phyloP scores from a whole-genome alignment of 106 monocot species.

The Xerophyta viscosa region DNA sequence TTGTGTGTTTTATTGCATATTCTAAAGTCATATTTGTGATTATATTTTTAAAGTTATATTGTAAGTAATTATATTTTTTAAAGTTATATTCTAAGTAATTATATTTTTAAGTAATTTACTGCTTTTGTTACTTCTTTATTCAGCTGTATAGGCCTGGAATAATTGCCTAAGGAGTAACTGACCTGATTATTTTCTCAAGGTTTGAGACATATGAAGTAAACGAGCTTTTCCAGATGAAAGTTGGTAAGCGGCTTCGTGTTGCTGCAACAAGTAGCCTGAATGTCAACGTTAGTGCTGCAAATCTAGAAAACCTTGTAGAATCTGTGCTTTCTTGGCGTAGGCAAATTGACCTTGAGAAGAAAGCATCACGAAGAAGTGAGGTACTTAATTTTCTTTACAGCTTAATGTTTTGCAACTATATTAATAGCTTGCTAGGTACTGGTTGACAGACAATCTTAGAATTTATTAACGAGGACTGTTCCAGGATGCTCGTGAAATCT shows the following conservation, averaged over 20 bases:
- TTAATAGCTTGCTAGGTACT: neutral
- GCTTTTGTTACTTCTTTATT: too few relatives aligned
- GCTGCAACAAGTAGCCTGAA: slow-evolving; percentile 70
- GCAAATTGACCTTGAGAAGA: slow-evolving; percentile 46
- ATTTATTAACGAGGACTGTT: neutral
- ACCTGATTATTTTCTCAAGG: slow-evolving; percentile 21
- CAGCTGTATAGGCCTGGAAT: too few relatives aligned
- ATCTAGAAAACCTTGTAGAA: slow-evolving; percentile 66
- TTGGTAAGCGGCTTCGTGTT: slow-evolving; percentile 76
- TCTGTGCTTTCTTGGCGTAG: slow-evolving; percentile 61
- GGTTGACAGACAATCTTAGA: too few relatives aligned
- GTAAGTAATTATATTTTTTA: too few relatives aligned
- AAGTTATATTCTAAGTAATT: too few relatives aligned
- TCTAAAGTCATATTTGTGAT: too few relatives aligned
- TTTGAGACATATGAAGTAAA: slow-evolving; percentile 73
- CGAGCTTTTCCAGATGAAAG: slow-evolving; percentile 38
- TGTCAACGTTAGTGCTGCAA: slow-evolving; percentile 73
- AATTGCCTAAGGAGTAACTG: too few relatives aligned
- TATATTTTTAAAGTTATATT: too few relatives aligned
- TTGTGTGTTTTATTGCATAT: too few relatives aligned
- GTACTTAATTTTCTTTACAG: slow-evolving; percentile 11
- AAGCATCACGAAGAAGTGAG: slow-evolving; percentile 41
- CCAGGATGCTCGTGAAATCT: slow-evolving; percentile 47
- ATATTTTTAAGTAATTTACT: too few relatives aligned
- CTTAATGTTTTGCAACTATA: neutral